Evolutionary conservation across 441 rosid genomes (phyloP).

Genomic region (Erysimum cheiri): DNA sequence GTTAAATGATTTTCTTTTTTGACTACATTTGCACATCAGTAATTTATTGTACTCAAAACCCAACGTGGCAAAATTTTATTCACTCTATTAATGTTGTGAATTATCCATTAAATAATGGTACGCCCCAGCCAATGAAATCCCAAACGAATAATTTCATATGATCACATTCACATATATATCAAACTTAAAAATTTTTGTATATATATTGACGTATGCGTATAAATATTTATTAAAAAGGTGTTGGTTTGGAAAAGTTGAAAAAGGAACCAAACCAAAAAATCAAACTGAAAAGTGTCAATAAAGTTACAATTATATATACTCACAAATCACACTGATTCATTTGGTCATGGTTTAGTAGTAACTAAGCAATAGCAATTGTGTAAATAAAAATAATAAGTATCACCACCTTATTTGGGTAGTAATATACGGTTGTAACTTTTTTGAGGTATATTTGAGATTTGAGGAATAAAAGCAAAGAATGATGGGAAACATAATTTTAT

Average conservation of each 20-base stretch:
- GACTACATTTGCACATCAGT: conserved; percentile 28
- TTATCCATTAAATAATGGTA: conserved; percentile 20
- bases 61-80: conserved; percentile 9
- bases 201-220: neutral
- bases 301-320: conserved; percentile 27
- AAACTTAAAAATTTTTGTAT: neutral
- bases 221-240: neutral
- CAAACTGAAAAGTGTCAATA: conserved; percentile 26
- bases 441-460: neutral
- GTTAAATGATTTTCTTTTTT: neutral
- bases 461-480: conserved; percentile 5
- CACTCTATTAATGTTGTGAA: conserved; percentile 18
- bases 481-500: conserved; percentile 27
- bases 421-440: neutral
- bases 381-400: conserved; percentile 11
- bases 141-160: conserved; percentile 26
- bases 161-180: conserved; percentile 25
- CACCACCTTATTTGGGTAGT: conserved; percentile 1
- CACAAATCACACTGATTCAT: conserved; percentile 22
- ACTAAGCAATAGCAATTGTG: conserved; percentile 29
- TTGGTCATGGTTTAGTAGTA: conserved; percentile 36
- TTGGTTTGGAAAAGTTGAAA: conserved; percentile 26
- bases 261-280: neutral
- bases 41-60: conserved; percentile 23
- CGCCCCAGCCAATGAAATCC: conserved; percentile 25